Evolutionary conservation across 225 moss, liverwort and hornwort species (phyloP).

Genomic region (Anthoceros angustus): DNA sequence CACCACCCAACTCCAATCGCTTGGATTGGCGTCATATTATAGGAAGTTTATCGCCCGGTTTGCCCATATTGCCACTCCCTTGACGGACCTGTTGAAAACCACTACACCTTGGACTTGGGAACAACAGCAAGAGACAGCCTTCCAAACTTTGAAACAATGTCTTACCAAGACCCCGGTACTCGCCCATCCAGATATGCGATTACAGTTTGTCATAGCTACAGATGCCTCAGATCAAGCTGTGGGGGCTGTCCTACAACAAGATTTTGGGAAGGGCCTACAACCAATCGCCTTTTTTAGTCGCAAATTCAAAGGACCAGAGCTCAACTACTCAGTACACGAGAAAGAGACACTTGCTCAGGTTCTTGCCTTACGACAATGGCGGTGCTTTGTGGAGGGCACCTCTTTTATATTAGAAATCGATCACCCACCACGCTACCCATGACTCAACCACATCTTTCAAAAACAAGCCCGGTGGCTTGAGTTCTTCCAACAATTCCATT

Average conservation of each 20-base stretch:
- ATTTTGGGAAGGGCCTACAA: conserved; percentile 3
- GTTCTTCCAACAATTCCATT: too few relatives aligned
- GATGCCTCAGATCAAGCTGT: conserved; percentile 4
- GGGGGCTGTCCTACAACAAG: conserved; percentile 2
- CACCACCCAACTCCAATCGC: too few relatives aligned
- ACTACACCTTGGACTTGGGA: not conserved
- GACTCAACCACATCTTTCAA: too few relatives aligned
- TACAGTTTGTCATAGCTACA: not conserved
- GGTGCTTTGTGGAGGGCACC: too few relatives aligned
- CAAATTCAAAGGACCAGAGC: too few relatives aligned
- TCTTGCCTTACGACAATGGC: too few relatives aligned
- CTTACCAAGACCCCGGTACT: not conserved
- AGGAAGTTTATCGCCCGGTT: conserved; percentile 4
- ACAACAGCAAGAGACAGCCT: conserved; percentile 1
- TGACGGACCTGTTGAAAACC: not conserved
- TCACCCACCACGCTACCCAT: too few relatives aligned
- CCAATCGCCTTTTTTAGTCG: not conserved
- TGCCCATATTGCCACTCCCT: not conserved
- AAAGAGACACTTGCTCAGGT: too few relatives aligned
- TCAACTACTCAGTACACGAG: too few relatives aligned
- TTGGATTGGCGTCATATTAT: too few relatives aligned
- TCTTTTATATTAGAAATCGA: not conserved
- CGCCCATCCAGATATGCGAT: not conserved
- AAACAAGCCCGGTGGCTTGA: not conserved
- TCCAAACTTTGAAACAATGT: not conserved